Base-by-base conservation (phyloP, 495 filamentous ascomycete genomes). In the Hypomontagnella submonticulosa region DNA sequence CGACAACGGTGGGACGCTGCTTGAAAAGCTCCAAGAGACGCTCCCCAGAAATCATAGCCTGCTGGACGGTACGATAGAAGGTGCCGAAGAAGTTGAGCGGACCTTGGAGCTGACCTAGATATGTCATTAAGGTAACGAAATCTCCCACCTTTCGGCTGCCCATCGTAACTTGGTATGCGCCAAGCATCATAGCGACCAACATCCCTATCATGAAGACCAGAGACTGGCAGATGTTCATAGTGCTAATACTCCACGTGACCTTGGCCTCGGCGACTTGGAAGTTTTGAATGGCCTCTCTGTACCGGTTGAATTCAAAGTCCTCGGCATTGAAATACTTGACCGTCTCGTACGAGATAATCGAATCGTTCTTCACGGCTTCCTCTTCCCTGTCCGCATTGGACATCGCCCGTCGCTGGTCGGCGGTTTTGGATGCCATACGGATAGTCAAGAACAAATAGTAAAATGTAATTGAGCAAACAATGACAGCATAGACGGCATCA, bases 311-410 rank as follows among this genome's bases (percentile, higher is more conserved):
- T 70, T 99, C 95, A 74, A 93, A 97, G 5, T 87, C 82, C 73
- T 99, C 95, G 2, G 95, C 94, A 71, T 97, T 97, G 83, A 99
- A 99, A 72, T 98, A 98, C 75, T 99, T 98, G 70, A 99, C 95
- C 19, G 95, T 98, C 76, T 99, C 95, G 73, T 98, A 99, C 9
- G 93, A 95, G 34, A 93, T 88, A 85, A 99, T 96, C 0, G 95
- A 97, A 72, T 99, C 96, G 67, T 97, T 97, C 79, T 97, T 98
- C 50, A 97, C 93, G 3, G 95, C 96, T 71, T 97, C 94, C 78
- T 97, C 92, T 75, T 97, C 92, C 49, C 96, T 85, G 56, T 92
- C 91, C 11, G 92, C 90, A 71, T 97, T 97, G 54, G 92, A 92
- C 91, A 97, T 97, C 66, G 94, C 86, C 53, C 95, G 83, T 66